A percentile compares a stretch with the other conserved stretches of the same genome.
Conservation (phyloP, 2,329 filamentous ascomycete genomes). For the Hymenoscyphus albidus region DNA sequence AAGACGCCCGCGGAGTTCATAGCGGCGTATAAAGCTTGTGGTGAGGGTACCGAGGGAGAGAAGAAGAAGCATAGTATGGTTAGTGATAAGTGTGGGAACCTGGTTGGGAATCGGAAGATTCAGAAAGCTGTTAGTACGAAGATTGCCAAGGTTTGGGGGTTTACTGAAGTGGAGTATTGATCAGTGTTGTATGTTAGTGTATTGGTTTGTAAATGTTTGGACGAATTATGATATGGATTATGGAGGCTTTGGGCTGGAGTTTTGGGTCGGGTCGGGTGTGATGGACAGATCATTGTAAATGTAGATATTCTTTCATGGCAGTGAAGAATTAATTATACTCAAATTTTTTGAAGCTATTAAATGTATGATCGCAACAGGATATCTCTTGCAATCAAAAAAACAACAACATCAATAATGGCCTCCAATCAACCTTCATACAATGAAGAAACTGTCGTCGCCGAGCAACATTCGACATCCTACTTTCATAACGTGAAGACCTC, state of each 20-base stretch:
- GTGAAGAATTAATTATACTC: background rate
- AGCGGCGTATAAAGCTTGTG: slow-evolving; percentile 61
- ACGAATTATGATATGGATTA: background rate
- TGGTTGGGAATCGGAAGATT: slow-evolving; percentile 67
- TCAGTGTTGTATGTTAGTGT: background rate
- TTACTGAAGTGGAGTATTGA: slow-evolving; percentile 1
- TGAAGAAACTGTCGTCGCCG: background rate
- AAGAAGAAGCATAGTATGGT: slow-evolving; percentile 61
- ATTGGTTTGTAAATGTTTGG: background rate
- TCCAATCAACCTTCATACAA: background rate
- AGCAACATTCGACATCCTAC: background rate
- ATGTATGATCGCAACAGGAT: background rate
- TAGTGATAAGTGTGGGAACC: slow-evolving; percentile 48
- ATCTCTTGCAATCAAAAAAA: slow-evolving; percentile 3
- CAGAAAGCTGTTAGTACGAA: slow-evolving; percentile 61
- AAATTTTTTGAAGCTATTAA: background rate
- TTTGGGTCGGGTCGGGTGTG: background rate
- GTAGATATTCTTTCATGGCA: background rate
- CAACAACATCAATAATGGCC: background rate
- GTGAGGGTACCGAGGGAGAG: slow-evolving; percentile 40
- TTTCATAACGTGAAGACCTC: background rate
- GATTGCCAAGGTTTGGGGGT: slow-evolving; percentile 69
- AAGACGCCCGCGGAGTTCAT: slow-evolving; percentile 68
- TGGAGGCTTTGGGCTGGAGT: background rate
- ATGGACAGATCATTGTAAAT: background rate